phyloP scores from a whole-genome alignment of 176 grass and related monocot species.

The Secale cereale region DNA sequence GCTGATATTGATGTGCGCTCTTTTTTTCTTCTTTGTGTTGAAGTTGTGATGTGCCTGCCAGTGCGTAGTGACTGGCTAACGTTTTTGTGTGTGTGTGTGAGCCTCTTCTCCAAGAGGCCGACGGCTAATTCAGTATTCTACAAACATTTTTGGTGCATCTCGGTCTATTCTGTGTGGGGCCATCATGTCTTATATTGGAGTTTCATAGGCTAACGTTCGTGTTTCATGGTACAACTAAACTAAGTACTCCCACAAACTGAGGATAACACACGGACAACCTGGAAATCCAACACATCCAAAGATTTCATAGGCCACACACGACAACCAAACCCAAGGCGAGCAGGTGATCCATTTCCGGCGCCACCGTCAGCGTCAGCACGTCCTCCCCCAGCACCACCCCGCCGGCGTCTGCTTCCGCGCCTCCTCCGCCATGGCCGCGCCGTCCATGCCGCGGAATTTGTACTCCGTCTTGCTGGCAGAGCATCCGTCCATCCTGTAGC shows the following conservation, averaged over 20 bases:
- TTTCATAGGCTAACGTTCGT: no score
- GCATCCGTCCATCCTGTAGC: slow-evolving; percentile 33
- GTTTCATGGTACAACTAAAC: no score
- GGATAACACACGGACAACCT: no score
- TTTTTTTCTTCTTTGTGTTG: background rate
- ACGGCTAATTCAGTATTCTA: no score
- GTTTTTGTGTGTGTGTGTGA: no score
- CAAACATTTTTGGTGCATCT: background rate
- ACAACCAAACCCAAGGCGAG: slow-evolving; percentile 57
- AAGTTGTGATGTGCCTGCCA: background rate
- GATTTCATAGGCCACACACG: slow-evolving; percentile 45
- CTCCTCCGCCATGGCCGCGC: slow-evolving; percentile 15
- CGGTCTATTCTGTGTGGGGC: background rate
- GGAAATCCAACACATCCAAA: no score
- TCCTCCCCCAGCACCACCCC: slow-evolving; percentile 47
- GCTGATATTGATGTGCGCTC: no score
- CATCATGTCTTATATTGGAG: no score
- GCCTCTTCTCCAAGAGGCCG: no score
- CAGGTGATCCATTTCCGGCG: slow-evolving; percentile 51
- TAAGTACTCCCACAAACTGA: no score
- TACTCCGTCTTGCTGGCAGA: slow-evolving; percentile 24
- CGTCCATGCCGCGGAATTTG: slow-evolving; percentile 1
- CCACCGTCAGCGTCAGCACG: slow-evolving; percentile 56
- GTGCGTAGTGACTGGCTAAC: no score
- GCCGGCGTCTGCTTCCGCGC: slow-evolving; percentile 44